phyloP scores from a whole-genome alignment of 306 rosid genomes.

The Inga oerstediana region DNA sequence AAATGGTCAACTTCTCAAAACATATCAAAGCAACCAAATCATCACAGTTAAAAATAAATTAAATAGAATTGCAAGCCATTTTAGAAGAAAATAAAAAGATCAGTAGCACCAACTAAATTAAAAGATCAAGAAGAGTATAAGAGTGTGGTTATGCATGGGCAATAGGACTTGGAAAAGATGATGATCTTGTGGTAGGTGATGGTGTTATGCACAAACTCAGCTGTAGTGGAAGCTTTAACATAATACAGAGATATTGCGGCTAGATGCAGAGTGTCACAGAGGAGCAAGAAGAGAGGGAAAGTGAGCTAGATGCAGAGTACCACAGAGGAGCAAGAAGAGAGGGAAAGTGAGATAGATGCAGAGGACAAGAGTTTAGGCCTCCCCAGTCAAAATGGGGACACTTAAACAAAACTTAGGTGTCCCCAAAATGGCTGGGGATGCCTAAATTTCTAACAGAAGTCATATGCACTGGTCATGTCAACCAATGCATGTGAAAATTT shows the following conservation, averaged over 20 bases:
- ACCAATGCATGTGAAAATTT: no score
- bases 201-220: constrained; percentile 72
- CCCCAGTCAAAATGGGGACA: no score
- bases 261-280: not conserved
- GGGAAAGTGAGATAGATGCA: no score
- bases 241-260: constrained; percentile 29
- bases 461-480: no score
- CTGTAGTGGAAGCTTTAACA: constrained; percentile 40
- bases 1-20: not conserved
- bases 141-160: constrained; percentile 60
- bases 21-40: not conserved
- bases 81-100: not conserved
- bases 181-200: constrained; percentile 70
- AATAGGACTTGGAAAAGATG: constrained; percentile 93
- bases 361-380: no score
- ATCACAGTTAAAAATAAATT: no score
- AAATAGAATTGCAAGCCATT: not conserved
- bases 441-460: no score
- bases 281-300: no score
- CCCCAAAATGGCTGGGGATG: no score
- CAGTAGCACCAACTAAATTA: not conserved
- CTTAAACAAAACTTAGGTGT: no score
- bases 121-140: not conserved
- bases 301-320: no score
- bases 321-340: no score